Evolutionary conservation across 2,329 filamentous ascomycete species (phyloP).

Genomic region (Fusarium paranaense): DNA sequence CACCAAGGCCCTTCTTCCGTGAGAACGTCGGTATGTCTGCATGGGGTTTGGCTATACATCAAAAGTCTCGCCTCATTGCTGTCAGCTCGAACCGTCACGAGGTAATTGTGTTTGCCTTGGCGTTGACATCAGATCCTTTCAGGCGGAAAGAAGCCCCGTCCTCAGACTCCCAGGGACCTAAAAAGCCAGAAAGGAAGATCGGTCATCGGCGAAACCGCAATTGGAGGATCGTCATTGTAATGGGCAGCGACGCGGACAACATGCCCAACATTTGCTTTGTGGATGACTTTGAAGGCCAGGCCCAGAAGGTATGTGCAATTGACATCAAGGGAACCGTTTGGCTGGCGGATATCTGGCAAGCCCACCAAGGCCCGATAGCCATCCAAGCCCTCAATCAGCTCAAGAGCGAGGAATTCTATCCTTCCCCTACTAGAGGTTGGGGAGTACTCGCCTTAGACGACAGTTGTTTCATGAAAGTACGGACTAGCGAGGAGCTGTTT

Average conservation of each 20-base stretch:
- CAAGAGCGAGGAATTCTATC: constrained; percentile 47
- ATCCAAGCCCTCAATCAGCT: constrained; percentile 41
- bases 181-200: constrained; percentile 24
- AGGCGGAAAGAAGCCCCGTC: constrained; percentile 4
- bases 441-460: constrained; percentile 60
- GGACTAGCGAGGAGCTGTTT: constrained; percentile 49
- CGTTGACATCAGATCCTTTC: constrained; percentile 42
- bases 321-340: constrained; percentile 63
- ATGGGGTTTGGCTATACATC: constrained; percentile 90
- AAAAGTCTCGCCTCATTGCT: constrained; percentile 84
- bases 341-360: constrained; percentile 65
- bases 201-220: constrained; percentile 57
- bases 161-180: neutral
- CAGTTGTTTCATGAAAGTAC: constrained; percentile 55
- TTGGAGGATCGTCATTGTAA: constrained; percentile 62
- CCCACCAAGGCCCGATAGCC: constrained; percentile 41
- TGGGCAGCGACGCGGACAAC: constrained; percentile 56
- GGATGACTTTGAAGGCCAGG: constrained; percentile 58
- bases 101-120: constrained; percentile 65
- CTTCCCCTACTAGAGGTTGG: constrained; percentile 56
- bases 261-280: constrained; percentile 66
- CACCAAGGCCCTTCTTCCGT: constrained; percentile 71
- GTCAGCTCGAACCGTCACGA: constrained; percentile 80
- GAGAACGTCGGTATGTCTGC: constrained; percentile 82
- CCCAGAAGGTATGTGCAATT: constrained; percentile 62